Percentiles rank a stretch among this genome's conserved stretches.
Conservation (phyloP, 2,329 filamentous ascomycete genomes). For the Plenodomus lindquistii region DNA sequence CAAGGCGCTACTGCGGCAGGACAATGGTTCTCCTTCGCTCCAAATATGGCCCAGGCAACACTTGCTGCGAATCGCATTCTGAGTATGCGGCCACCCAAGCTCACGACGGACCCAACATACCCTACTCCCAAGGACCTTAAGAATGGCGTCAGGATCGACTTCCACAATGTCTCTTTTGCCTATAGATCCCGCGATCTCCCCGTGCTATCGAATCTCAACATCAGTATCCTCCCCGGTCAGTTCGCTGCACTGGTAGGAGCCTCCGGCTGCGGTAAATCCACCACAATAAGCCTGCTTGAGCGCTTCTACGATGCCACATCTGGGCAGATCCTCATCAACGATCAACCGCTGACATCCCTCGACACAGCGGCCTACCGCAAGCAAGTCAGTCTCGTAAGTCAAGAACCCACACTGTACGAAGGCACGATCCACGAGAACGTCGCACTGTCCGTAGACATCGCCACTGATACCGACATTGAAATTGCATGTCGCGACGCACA, state of each 20-base stretch:
- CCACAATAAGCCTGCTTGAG: slow-evolving; percentile 64
- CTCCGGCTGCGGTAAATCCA: slow-evolving; percentile 72
- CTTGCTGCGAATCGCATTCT: slow-evolving; percentile 44
- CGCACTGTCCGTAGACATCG: slow-evolving; percentile 35
- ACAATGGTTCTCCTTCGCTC: slow-evolving; percentile 51
- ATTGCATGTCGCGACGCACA: slow-evolving; percentile 41
- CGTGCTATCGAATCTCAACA: slow-evolving; percentile 52
- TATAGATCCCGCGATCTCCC: slow-evolving; percentile 89
- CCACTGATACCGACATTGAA: slow-evolving; percentile 35
- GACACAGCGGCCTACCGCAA: slow-evolving; percentile 46
- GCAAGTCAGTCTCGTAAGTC: slow-evolving; percentile 50
- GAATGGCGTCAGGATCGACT: slow-evolving; percentile 65
- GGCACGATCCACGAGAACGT: slow-evolving; percentile 49
- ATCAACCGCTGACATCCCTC: slow-evolving; percentile 41
- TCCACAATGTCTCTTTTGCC: slow-evolving; percentile 89
- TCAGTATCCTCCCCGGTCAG: slow-evolving; percentile 59
- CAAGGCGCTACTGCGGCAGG: slow-evolving; percentile 47
- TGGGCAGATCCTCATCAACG: slow-evolving; percentile 64
- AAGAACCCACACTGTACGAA: slow-evolving; percentile 54
- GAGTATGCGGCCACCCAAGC: slow-evolving; percentile 32
- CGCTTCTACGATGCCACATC: slow-evolving; percentile 70
- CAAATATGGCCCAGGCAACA: slow-evolving; percentile 47
- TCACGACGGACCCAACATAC: slow-evolving; percentile 9
- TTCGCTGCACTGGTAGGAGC: slow-evolving; percentile 73
- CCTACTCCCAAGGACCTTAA: slow-evolving; percentile 9